Evolutionary conservation across 257 asterid genomes (phyloP).

Genomic region (Fraxinus americana): DNA sequence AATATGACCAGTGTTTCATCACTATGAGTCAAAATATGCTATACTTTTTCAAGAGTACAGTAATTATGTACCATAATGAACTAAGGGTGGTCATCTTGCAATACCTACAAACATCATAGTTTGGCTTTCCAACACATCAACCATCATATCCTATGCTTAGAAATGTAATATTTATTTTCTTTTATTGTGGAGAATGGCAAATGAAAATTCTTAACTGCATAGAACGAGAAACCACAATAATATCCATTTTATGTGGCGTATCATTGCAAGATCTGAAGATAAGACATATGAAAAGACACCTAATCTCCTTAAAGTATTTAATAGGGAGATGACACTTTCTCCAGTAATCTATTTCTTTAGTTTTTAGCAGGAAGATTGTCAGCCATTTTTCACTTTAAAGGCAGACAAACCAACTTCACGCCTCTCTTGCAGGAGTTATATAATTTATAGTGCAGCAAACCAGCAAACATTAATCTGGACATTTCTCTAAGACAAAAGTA

Average conservation of each 20-base stretch:
- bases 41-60: not conserved
- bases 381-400: not conserved
- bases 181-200: not conserved
- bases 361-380: not conserved
- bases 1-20: not conserved
- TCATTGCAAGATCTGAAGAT: not conserved
- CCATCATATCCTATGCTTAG: constrained; percentile 8
- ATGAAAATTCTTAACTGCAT: not conserved
- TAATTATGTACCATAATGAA: not conserved
- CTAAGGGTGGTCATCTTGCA: not conserved
- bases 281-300: not conserved
- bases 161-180: not conserved
- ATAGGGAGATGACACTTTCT: not conserved
- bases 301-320: not conserved
- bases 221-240: not conserved
- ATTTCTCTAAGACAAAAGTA: not conserved
- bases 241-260: not conserved
- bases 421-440: not conserved
- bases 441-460: constrained; percentile 5
- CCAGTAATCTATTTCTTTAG: not conserved
- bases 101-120: not conserved
- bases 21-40: not conserved
- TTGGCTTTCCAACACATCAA: not conserved
- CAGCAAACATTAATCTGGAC: constrained; percentile 1
- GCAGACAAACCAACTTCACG: constrained; percentile 7